phyloP scores from a whole-genome alignment of 2,329 filamentous ascomycete species.

The Blastomyces gilchristii region DNA sequence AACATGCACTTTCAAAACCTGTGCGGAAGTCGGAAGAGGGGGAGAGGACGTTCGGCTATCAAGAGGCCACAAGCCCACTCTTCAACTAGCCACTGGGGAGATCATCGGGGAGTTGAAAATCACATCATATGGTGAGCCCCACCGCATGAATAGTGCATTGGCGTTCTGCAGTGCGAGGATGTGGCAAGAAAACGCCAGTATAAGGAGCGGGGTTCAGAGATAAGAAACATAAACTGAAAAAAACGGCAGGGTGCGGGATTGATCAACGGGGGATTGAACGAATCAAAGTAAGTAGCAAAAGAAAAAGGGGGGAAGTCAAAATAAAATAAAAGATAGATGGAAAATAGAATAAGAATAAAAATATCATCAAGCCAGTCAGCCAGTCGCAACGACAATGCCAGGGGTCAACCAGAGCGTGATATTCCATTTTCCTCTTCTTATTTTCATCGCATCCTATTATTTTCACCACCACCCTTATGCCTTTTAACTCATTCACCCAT shows the following conservation, averaged over 20 bases:
- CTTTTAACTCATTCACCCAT: background rate
- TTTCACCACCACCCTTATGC: too few relatives aligned
- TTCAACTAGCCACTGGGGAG: background rate
- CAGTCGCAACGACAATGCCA: too few relatives aligned
- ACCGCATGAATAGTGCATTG: background rate
- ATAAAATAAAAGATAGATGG: too few relatives aligned
- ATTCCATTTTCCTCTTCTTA: too few relatives aligned
- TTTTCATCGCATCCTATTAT: too few relatives aligned
- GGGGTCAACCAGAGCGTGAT: too few relatives aligned
- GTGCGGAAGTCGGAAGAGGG: background rate
- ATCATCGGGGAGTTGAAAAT: background rate
- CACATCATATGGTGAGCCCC: conserved; percentile 2
- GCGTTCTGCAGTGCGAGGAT: background rate
- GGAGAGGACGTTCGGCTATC: background rate
- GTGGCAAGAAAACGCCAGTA: too few relatives aligned
- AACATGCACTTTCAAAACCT: background rate
- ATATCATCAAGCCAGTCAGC: too few relatives aligned
- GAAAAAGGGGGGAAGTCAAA: too few relatives aligned
- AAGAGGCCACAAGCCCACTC: too few relatives aligned
- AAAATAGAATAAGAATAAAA: too few relatives aligned
- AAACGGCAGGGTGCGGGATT: conserved; percentile 8
- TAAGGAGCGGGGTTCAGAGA: background rate
- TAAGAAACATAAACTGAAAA: background rate
- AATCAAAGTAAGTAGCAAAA: too few relatives aligned
- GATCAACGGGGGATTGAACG: background rate